Evolutionary conservation across 495 filamentous ascomycete species (phyloP).

Genomic region (Cercophora scortea): DNA sequence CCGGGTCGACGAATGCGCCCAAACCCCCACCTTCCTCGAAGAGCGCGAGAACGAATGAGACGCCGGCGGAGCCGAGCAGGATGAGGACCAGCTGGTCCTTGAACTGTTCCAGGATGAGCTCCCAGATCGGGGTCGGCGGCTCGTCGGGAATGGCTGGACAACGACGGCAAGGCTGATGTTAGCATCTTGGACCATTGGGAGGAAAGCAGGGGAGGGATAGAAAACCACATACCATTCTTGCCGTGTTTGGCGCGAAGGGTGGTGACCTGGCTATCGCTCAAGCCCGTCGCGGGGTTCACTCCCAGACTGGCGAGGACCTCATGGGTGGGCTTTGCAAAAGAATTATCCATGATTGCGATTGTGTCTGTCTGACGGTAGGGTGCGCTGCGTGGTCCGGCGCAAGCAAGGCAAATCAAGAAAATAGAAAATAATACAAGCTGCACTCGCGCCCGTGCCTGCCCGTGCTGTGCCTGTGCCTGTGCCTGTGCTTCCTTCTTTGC

Average conservation of each 20-base stretch:
- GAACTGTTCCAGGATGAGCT: slow-evolving; percentile 96
- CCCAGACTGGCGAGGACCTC: slow-evolving; percentile 66
- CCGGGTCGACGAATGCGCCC: slow-evolving; percentile 98
- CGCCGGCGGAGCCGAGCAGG: slow-evolving; percentile 82
- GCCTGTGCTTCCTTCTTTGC: too few relatives aligned
- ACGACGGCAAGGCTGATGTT: not conserved
- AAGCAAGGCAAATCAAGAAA: too few relatives aligned
- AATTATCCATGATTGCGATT: slow-evolving; percentile 60
- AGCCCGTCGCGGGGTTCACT: slow-evolving; percentile 57
- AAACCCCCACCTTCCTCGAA: slow-evolving; percentile 90
- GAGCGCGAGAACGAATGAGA: slow-evolving; percentile 89
- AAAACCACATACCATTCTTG: slow-evolving; percentile 63
- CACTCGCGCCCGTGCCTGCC: too few relatives aligned
- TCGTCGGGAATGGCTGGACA: slow-evolving; percentile 82
- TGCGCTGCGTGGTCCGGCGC: too few relatives aligned
- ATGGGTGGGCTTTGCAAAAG: slow-evolving; percentile 59
- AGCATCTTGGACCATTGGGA: slow-evolving; percentile 1
- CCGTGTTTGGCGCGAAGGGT: slow-evolving; percentile 62
- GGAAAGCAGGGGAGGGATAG: not conserved
- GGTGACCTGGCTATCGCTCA: slow-evolving; percentile 62
- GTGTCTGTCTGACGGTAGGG: not conserved
- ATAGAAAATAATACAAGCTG: too few relatives aligned
- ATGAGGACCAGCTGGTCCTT: slow-evolving; percentile 98
- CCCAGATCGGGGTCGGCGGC: slow-evolving; percentile 93
- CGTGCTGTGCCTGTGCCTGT: too few relatives aligned